Base-by-base conservation (phyloP, 2,329 filamentous ascomycete species). In the Chalaropsis ovoidea region DNA sequence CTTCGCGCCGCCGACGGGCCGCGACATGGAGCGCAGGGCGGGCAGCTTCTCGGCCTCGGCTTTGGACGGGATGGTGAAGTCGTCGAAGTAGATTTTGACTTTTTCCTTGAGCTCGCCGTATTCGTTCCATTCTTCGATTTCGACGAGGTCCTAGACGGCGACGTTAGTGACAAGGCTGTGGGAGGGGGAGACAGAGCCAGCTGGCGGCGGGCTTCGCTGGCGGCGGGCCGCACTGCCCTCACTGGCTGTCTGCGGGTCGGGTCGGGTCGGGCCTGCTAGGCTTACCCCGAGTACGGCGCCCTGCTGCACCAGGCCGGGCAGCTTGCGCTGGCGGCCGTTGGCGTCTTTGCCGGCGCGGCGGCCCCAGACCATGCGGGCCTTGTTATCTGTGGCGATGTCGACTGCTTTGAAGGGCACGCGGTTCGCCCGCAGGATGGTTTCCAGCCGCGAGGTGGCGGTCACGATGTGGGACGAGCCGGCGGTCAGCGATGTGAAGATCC, bases 91-190 rank as follows among this genome's bases (percentile, higher is more conserved):
- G 70, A 87, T 83, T 68, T 81, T 85, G 71, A 97, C 85, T 71
- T 93, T 88, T 76, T 93, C 85, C 75, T 91, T 90, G 68, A 99
- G 83, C 77, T 97, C 93, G 76, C 91, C 91, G 76, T 95, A 96
- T 75, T 99, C 94, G 78, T 99, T 99, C 94, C 93, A 97, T 74
- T 99, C 94, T 77, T 99, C 94, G 69, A 97, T 85, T 76, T 97
- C 87, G 69, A 93, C 88, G 62, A 96, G 82, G 74, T 96, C 94
- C 92, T 96, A 68, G 3, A 31, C 15, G 27, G 15, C 13, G 24
- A 27, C 27, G 54, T 58, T 31, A 31, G 54, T n/a, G 54, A 35
- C 22, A 27, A n/a, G 27, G 31, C 54, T 58, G 27, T 13, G n/a
- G 31, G 54, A 39, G 15, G 43, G 15, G 43, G n/a, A 47, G n/a